Base-by-base conservation (phyloP, 768 basidiomycete species). In the Tricholomella constricta region DNA sequence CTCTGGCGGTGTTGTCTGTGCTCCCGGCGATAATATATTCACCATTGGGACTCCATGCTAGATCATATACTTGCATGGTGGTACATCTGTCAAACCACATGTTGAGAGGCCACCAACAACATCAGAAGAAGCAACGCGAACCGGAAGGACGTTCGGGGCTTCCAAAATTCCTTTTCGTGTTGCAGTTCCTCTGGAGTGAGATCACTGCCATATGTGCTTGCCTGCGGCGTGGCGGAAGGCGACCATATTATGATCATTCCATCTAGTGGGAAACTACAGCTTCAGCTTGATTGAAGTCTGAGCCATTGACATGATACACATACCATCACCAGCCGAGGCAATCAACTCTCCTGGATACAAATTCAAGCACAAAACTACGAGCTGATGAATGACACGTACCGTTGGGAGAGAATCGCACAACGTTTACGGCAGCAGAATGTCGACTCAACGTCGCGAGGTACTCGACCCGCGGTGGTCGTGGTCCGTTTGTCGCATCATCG, bases 241-340 rank as follows among this genome's bases (percentile, higher is more conserved):
- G 90, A 86, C 97, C 97, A 99, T 14, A 99, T 84, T 44, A 98
- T 91, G 55, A 99, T 86, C 87, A 95, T 94, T 11, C 97, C 97
- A 73, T 99, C 96, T 97, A 62, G 19, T 40, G 26, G 26, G 29
- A 25, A 48, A 31, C 22, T 29, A n/a, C 51, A 55, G 51, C 46
- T 52, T 65, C 49, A 52, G 34, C 53, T 47, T 44, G 54, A 44
- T 36, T 12, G 27, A 27, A 7, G 19, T 37, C 42, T n/a, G 47
- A 27, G 46, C n/a, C 26, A 54, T 31, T 11, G 7, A 32, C 31
- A 32, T 3, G 31, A 32, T 34, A 17, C 47, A 70, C 87, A 62
- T 67, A 95, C 95, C 95, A 76, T 99, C 97, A 46, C 97, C 97
- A 42, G 97, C 96, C 12, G 95, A 97, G 45, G 97, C 97, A 65